Percentiles rank a stretch among this genome's conserved stretches.
These are phyloP conservation scores for Castanea crenata DNA, from an alignment of 306 rosid species.

Conservation along the genomic window DNA sequence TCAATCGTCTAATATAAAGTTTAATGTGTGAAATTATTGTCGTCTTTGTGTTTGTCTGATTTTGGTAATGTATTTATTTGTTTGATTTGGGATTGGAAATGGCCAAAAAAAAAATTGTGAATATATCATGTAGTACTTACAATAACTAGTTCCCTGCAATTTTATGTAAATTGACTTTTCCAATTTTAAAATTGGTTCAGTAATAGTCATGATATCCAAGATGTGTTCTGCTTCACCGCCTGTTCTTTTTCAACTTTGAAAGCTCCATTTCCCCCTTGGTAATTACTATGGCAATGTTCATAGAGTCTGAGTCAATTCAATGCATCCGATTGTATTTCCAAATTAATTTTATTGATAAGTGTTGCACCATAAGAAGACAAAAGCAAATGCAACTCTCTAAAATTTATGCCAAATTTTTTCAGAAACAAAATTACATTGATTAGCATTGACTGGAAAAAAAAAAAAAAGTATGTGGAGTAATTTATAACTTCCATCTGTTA, in stretches of 20 bases:
- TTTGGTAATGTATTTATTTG: too few relatives aligned
- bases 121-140: too few relatives aligned
- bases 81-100: too few relatives aligned
- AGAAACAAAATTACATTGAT: constrained; percentile 36
- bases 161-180: constrained; percentile 61
- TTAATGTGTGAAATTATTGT: too few relatives aligned
- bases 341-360: constrained; percentile 47
- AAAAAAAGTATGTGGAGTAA: constrained; percentile 44
- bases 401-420: constrained; percentile 51
- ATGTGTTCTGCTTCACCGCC: neutral
- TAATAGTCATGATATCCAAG: constrained; percentile 27
- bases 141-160: neutral
- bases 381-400: constrained; percentile 57
- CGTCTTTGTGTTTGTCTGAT: too few relatives aligned
- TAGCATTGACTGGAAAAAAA: constrained; percentile 26
- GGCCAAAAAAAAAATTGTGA: too few relatives aligned
- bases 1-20: too few relatives aligned
- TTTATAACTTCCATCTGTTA: constrained; percentile 61
- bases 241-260: constrained; percentile 40
- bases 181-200: constrained; percentile 50
- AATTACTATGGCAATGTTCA: constrained; percentile 32
- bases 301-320: constrained; percentile 23
- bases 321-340: constrained; percentile 55
- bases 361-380: constrained; percentile 64
- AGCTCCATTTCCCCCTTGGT: constrained; percentile 50